A percentile compares a stretch with the other conserved stretches of the same genome.
Conservation (phyloP, 768 basidiomycete genomes). For the Erythrobasidium yunnanense region DNA sequence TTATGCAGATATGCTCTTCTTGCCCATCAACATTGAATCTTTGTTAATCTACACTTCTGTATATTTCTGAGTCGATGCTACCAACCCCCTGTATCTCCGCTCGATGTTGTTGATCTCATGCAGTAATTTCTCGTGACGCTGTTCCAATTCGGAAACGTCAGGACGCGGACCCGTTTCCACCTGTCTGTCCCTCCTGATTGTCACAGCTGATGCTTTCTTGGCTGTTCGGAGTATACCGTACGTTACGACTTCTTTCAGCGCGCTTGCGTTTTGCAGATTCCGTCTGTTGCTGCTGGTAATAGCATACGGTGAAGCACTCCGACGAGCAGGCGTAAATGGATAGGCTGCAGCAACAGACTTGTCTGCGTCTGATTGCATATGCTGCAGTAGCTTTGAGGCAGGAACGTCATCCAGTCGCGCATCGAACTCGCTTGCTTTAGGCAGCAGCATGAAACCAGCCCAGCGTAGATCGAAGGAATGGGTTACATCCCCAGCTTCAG, state of each 20-base stretch:
- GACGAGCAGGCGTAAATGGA: slow-evolving; percentile 17
- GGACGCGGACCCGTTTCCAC: background rate
- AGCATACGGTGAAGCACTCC: background rate
- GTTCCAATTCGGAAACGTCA: background rate
- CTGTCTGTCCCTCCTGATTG: background rate
- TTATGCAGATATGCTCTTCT: background rate
- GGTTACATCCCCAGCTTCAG: background rate
- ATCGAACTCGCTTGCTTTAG: slow-evolving; percentile 8
- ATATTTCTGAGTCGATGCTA: background rate
- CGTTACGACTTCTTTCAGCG: slow-evolving; percentile 8
- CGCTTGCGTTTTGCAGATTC: background rate
- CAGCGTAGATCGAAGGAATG: background rate
- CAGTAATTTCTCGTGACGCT: slow-evolving; percentile 5
- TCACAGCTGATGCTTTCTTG: background rate
- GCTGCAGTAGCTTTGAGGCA: background rate
- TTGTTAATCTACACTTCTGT: background rate
- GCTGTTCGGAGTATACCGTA: slow-evolving; percentile 14
- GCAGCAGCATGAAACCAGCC: slow-evolving; percentile 23
- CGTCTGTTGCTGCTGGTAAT: background rate
- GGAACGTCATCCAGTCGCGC: background rate
- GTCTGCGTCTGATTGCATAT: background rate
- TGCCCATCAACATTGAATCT: background rate
- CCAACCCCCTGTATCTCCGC: background rate
- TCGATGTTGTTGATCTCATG: slow-evolving; percentile 7
- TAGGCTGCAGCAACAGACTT: background rate